Evolutionary conservation across 345 rosid species (phyloP).

Genomic region (Tarenaya hassleriana): DNA sequence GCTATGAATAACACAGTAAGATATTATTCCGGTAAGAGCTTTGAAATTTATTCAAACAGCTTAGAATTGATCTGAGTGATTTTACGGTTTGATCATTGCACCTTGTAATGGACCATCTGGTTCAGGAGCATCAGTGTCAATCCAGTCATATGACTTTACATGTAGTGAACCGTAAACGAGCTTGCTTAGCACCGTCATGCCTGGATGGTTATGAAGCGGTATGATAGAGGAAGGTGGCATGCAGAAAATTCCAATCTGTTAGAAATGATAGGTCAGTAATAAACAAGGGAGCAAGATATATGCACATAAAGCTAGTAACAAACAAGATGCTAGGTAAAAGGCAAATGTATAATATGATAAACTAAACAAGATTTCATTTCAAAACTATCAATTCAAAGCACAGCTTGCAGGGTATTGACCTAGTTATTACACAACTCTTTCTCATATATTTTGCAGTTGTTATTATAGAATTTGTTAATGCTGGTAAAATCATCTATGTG

Average conservation of each 20-base stretch:
- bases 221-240: conserved; percentile 89
- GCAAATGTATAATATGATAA: too few species aligned
- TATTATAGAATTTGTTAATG: too few species aligned
- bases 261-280: conserved; percentile 4
- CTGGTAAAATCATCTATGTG: too few species aligned
- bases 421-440: too few species aligned
- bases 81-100: conserved; percentile 29
- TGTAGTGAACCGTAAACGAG: conserved; percentile 81
- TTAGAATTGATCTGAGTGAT: neutral
- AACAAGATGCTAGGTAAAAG: too few species aligned
- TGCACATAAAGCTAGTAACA: too few species aligned
- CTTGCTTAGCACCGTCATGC: conserved; percentile 95
- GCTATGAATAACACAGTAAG: conserved; percentile 41
- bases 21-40: neutral
- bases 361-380: too few species aligned
- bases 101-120: conserved; percentile 63
- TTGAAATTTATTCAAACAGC: neutral
- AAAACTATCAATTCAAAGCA: too few species aligned
- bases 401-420: too few species aligned
- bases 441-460: too few species aligned
- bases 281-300: conserved; percentile 11
- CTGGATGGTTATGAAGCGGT: conserved; percentile 98
- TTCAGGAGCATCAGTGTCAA: conserved; percentile 37
- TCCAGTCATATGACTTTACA: conserved; percentile 91
- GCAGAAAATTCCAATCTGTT: conserved; percentile 92